Conservation (phyloP, 2,329 filamentous ascomycete genomes). For the Aspergillus awamori region DNA sequence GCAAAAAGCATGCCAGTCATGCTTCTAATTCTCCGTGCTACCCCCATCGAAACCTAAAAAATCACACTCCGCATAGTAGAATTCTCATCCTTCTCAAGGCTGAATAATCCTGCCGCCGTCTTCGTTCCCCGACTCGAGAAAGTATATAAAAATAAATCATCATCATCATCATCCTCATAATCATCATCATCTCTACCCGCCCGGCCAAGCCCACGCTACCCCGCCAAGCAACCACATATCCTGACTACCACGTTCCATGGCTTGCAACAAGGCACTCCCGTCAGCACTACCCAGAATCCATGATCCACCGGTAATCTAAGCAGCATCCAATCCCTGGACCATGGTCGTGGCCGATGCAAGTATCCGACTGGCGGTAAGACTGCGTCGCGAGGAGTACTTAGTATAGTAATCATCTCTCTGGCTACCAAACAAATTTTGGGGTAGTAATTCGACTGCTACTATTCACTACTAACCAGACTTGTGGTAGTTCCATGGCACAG, state of each 20-base stretch:
- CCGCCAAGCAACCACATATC: conserved; percentile 5
- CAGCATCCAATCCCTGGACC: neutral
- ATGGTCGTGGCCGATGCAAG: too few relatives aligned
- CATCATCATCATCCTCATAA: neutral
- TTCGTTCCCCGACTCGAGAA: neutral
- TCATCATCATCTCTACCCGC: neutral
- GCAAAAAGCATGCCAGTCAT: neutral
- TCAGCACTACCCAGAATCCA: conserved; percentile 2
- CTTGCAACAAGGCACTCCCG: conserved; percentile 7
- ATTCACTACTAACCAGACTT: too few relatives aligned
- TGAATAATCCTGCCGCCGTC: neutral
- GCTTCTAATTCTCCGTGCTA: neutral
- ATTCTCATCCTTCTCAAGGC: neutral
- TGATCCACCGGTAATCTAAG: neutral
- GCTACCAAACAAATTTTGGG: too few relatives aligned
- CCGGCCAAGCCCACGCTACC: conserved; percentile 1
- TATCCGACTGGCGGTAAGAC: neutral
- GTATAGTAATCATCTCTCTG: neutral
- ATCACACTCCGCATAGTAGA: neutral
- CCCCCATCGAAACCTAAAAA: neutral
- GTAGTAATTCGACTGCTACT: too few relatives aligned
- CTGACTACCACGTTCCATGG: conserved; percentile 10
- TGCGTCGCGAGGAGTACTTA: neutral
- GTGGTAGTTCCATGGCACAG: neutral
- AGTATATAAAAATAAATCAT: neutral